These are phyloP conservation scores for Ophiosphaerella narmari DNA, from an alignment of 2,329 filamentous ascomycete species.

Conservation along the genomic window DNA sequence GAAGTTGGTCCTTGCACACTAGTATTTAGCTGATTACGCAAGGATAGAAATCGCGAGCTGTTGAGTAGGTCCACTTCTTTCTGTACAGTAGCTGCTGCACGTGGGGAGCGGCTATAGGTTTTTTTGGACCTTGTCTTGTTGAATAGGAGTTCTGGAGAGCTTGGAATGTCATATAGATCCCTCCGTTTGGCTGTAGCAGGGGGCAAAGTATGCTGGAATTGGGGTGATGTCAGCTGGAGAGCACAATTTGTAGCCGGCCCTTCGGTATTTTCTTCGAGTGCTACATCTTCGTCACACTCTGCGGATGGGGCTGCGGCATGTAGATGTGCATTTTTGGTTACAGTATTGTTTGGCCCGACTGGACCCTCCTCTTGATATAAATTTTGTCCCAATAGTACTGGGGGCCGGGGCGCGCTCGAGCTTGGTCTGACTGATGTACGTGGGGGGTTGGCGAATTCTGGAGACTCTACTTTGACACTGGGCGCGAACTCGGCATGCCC, in stretches of 20 bases:
- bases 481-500: slow-evolving; percentile 22
- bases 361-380: background rate
- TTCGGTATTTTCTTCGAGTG: background rate
- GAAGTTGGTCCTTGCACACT: background rate
- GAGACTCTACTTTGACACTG: slow-evolving; percentile 32
- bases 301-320: background rate
- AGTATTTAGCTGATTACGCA: background rate
- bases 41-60: slow-evolving; percentile 6
- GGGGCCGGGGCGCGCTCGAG: background rate
- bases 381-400: too few species aligned
- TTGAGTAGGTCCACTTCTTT: slow-evolving; percentile 15
- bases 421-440: background rate
- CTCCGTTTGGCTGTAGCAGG: slow-evolving; percentile 5
- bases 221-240: slow-evolving; percentile 9
- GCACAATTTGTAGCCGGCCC: slow-evolving; percentile 7
- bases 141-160: slow-evolving; percentile 20
- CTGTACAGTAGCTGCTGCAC: slow-evolving; percentile 8
- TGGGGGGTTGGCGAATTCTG: slow-evolving; percentile 19
- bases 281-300: background rate
- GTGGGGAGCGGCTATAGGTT: slow-evolving; percentile 21
- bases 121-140: slow-evolving; percentile 8
- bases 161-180: slow-evolving; percentile 23
- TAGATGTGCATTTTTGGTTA: background rate
- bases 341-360: too few species aligned
- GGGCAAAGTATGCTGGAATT: slow-evolving; percentile 2